phyloP scores from a whole-genome alignment of 2,329 filamentous ascomycete species.

The Ceratocystiopsis sp. region DNA sequence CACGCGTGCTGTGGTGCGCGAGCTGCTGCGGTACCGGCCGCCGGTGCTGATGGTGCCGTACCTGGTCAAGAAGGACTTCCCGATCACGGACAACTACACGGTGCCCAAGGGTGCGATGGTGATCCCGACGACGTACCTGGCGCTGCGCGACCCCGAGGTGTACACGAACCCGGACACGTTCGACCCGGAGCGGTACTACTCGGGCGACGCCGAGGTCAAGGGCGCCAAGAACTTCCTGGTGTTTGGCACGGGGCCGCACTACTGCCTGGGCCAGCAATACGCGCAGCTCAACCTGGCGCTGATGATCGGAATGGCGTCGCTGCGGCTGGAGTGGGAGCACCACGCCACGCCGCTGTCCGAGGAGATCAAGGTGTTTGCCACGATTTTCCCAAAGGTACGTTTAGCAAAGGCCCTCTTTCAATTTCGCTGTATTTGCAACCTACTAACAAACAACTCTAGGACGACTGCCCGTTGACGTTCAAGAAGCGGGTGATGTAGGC shows the following conservation, averaged over 20 bases:
- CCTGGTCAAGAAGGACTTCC: slow-evolving; percentile 85
- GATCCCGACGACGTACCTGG: slow-evolving; percentile 77
- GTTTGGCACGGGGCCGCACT: slow-evolving; percentile 89
- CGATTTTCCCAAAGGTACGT: slow-evolving; percentile 87
- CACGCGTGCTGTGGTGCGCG: slow-evolving; percentile 80
- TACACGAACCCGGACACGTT: slow-evolving; percentile 82
- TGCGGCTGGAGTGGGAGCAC: slow-evolving; percentile 81
- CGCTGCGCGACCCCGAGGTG: slow-evolving; percentile 80
- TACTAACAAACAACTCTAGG: slow-evolving; percentile 27
- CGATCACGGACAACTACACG: slow-evolving; percentile 75
- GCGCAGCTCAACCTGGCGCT: slow-evolving; percentile 77
- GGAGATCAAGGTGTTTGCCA: slow-evolving; percentile 96
- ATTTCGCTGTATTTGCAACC: not conserved
- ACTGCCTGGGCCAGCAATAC: slow-evolving; percentile 89
- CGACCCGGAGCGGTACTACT: slow-evolving; percentile 82
- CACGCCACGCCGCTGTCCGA: slow-evolving; percentile 69
- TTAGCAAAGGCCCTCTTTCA: too few relatives aligned
- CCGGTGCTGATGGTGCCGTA: slow-evolving; percentile 97
- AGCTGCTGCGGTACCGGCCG: slow-evolving; percentile 83
- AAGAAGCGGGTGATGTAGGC: slow-evolving; percentile 31
- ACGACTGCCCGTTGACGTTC: slow-evolving; percentile 70
- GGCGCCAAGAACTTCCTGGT: slow-evolving; percentile 89
- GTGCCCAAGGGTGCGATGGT: slow-evolving; percentile 92
- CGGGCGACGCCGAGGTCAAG: slow-evolving; percentile 72
- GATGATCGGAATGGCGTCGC: slow-evolving; percentile 77